Evolutionary conservation across 768 basidiomycete species (phyloP).

Genomic region (Lactarius akahatsu): DNA sequence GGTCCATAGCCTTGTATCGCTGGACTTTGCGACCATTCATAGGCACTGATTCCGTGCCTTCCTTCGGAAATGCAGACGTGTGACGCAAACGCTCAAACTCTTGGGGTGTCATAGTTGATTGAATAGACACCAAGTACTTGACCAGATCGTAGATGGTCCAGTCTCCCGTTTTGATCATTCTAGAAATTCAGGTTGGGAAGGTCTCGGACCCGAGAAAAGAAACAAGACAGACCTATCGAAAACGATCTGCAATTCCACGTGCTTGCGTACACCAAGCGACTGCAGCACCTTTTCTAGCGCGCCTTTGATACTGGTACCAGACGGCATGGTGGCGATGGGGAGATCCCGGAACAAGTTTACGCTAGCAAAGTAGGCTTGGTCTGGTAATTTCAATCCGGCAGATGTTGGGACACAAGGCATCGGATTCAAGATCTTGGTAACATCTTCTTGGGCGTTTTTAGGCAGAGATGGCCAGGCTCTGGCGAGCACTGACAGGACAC

Average conservation of each 20-base stretch:
- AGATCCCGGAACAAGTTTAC: slow-evolving; percentile 89
- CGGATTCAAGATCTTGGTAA: slow-evolving; percentile 43
- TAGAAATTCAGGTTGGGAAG: slow-evolving; percentile 32
- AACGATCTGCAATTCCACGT: slow-evolving; percentile 91
- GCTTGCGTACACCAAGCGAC: slow-evolving; percentile 80
- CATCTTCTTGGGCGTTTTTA: slow-evolving; percentile 43
- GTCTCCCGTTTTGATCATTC: slow-evolving; percentile 86
- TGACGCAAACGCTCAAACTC: slow-evolving; percentile 56
- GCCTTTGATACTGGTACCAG: slow-evolving; percentile 61
- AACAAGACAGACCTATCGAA: slow-evolving; percentile 65
- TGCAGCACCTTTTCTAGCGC: slow-evolving; percentile 67
- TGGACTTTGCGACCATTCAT: slow-evolving; percentile 37
- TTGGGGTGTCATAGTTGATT: slow-evolving; percentile 54
- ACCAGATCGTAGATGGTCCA: slow-evolving; percentile 86
- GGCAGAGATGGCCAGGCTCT: slow-evolving; percentile 71
- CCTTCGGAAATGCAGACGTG: slow-evolving; percentile 76
- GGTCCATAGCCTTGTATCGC: slow-evolving; percentile 63
- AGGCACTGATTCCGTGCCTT: slow-evolving; percentile 36
- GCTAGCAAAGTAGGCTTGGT: slow-evolving; percentile 78
- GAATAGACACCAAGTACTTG: slow-evolving; percentile 84
- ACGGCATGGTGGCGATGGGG: slow-evolving; percentile 72
- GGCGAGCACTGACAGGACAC: slow-evolving; percentile 62
- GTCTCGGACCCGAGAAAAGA: not conserved
- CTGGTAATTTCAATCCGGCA: slow-evolving; percentile 56
- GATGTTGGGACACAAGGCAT: slow-evolving; percentile 53